Evolutionary conservation across 2,329 filamentous ascomycete species (phyloP).

Genomic region (Talaromyces sp.): DNA sequence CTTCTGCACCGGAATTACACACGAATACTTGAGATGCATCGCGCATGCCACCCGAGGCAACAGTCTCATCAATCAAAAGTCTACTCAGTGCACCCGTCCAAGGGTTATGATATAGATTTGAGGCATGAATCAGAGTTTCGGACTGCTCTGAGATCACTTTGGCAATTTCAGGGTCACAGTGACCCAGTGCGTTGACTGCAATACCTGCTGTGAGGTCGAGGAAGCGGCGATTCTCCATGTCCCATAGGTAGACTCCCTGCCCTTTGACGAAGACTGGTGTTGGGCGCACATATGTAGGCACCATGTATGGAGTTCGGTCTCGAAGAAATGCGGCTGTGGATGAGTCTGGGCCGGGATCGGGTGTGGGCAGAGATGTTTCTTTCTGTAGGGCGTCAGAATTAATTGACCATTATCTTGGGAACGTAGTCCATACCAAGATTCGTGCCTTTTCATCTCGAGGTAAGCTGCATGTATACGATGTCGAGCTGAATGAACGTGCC

Average conservation of each 20-base stretch:
- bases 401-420: not conserved
- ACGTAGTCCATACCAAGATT: not conserved
- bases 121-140: slow-evolving; percentile 79
- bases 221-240: slow-evolving; percentile 83
- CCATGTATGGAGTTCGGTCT: slow-evolving; percentile 81
- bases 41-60: slow-evolving; percentile 75
- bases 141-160: slow-evolving; percentile 74
- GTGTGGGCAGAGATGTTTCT: slow-evolving; percentile 56
- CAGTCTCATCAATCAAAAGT: slow-evolving; percentile 75
- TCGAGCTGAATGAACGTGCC: slow-evolving; percentile 31
- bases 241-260: slow-evolving; percentile 82
- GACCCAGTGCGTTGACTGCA: slow-evolving; percentile 87
- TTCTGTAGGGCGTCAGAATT: slow-evolving; percentile 33
- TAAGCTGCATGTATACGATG: slow-evolving; percentile 24
- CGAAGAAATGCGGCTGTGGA: slow-evolving; percentile 69
- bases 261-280: slow-evolving; percentile 86
- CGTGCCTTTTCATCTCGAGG: slow-evolving; percentile 27
- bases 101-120: slow-evolving; percentile 94
- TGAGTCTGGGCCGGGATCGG: slow-evolving; percentile 71
- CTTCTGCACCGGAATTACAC: slow-evolving; percentile 94
- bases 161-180: slow-evolving; percentile 76
- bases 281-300: slow-evolving; percentile 89
- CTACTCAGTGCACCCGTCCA: slow-evolving; percentile 90
- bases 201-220: slow-evolving; percentile 95
- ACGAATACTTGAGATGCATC: slow-evolving; percentile 78